Conservation (phyloP, 345 rosid species). For the Melastoma malabathricum region DNA sequence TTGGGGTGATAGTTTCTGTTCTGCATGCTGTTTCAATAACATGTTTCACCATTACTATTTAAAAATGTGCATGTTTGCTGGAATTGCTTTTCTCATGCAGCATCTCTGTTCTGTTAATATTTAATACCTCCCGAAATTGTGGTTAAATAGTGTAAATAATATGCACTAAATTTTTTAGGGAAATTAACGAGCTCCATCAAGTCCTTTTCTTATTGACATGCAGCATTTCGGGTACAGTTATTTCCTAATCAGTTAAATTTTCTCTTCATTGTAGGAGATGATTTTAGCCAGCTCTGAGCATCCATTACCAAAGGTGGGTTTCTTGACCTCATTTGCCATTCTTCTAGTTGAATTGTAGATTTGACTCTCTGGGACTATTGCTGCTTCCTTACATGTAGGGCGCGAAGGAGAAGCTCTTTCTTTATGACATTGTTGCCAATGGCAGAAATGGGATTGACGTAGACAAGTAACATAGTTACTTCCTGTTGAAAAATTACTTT, state of each 20-base stretch:
- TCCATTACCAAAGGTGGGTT: slow-evolving; percentile 43
- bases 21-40: no score
- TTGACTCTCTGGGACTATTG: neutral
- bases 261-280: slow-evolving; percentile 57
- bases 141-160: no score
- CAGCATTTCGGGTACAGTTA: no score
- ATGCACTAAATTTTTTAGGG: no score
- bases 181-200: no score
- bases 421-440: slow-evolving; percentile 95
- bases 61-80: neutral
- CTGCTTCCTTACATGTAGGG: slow-evolving; percentile 17
- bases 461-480: slow-evolving; percentile 46
- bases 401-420: slow-evolving; percentile 50
- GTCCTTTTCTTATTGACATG: no score
- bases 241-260: neutral
- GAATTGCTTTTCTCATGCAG: slow-evolving; percentile 1
- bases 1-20: no score
- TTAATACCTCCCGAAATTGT: no score
- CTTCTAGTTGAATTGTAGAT: no score
- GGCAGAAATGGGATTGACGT: slow-evolving; percentile 96
- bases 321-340: no score
- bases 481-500: neutral
- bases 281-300: slow-evolving; percentile 62
- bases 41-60: no score
- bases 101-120: neutral